Conservation (phyloP, 163 green algal genomes). For the Chlorella variabilis region DNA sequence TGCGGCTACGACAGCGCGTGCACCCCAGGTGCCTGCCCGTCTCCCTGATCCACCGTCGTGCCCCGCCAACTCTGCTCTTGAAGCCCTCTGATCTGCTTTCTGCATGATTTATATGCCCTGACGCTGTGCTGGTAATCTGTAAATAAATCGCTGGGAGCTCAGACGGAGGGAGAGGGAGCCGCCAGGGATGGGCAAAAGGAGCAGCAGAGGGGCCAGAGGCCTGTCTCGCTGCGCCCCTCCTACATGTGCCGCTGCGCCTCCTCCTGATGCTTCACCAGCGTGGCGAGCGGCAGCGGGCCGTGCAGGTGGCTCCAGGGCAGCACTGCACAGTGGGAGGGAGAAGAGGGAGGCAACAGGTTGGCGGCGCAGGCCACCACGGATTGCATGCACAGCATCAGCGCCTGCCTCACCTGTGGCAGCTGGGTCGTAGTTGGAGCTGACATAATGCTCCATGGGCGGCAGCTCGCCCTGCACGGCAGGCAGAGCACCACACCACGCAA, state of each 20-base stretch:
- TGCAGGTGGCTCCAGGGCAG: conserved; percentile 52
- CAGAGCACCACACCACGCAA: too few relatives aligned
- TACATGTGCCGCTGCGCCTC: conserved; percentile 40
- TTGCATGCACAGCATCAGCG: neutral
- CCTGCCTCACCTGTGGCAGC: neutral
- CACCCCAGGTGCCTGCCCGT: neutral
- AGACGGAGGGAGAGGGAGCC: too few relatives aligned
- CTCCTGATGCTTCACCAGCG: conserved; percentile 47
- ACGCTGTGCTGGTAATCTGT: too few relatives aligned
- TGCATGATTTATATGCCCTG: too few relatives aligned
- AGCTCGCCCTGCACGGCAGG: conserved; percentile 33
- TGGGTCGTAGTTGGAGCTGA: conserved; percentile 22
- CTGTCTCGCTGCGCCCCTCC: neutral
- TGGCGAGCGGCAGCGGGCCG: conserved; percentile 42
- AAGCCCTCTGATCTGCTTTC: too few relatives aligned
- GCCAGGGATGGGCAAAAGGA: too few relatives aligned
- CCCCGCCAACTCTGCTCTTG: too few relatives aligned
- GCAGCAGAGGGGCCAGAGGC: too few relatives aligned
- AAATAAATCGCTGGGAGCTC: too few relatives aligned
- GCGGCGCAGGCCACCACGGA: too few relatives aligned
- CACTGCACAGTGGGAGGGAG: neutral
- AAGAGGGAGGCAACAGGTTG: too few relatives aligned
- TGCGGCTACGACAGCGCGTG: neutral
- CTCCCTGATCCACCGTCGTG: too few relatives aligned
- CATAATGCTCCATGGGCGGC: conserved; percentile 56